Percentiles rank a stretch among this genome's conserved stretches.
Evolutionary conservation across 2,329 filamentous ascomycete species (phyloP).

Genomic region (Cladorrhinum sp.): DNA sequence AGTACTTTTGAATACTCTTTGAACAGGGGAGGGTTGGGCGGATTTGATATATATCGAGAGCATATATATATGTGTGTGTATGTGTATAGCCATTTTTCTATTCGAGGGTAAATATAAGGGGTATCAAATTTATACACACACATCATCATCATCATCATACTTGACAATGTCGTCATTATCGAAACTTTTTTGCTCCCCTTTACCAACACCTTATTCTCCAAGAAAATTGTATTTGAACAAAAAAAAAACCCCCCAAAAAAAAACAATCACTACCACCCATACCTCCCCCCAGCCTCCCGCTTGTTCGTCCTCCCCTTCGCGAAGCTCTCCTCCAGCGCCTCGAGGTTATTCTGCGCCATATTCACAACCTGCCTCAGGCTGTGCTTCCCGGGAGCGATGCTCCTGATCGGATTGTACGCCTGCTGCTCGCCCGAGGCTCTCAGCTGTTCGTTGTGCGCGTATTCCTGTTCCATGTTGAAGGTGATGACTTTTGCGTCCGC

Average conservation of each 20-base stretch:
- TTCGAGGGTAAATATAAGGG: background rate
- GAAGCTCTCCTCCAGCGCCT: constrained; percentile 90
- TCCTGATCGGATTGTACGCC: constrained; percentile 76
- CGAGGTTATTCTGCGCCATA: constrained; percentile 75
- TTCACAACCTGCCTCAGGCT: constrained; percentile 83
- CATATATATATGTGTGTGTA: constrained; percentile 6
- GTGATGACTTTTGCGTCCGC: constrained; percentile 65
- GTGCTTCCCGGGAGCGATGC: constrained; percentile 84
- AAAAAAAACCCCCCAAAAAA: background rate
- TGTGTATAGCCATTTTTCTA: constrained; percentile 9
- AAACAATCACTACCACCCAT: constrained; percentile 64
- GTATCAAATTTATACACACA: too few species aligned
- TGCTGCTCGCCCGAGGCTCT: constrained; percentile 68
- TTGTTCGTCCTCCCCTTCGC: constrained; percentile 75
- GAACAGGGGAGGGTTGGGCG: too few species aligned
- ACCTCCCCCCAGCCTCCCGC: constrained; percentile 75
- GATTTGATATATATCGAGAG: too few species aligned
- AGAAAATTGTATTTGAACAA: too few species aligned
- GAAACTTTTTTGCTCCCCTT: too few species aligned
- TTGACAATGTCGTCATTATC: too few species aligned
- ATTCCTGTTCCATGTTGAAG: constrained; percentile 88
- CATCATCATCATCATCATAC: too few species aligned
- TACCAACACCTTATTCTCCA: too few species aligned
- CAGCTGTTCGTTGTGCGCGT: constrained; percentile 76
- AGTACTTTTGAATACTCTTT: too few species aligned